Percentiles rank a stretch among this genome's conserved stretches.
These are phyloP conservation scores for Akanthomyces uredinophilus DNA, from an alignment of 2,329 filamentous ascomycete genomes.

Conservation along the genomic window DNA sequence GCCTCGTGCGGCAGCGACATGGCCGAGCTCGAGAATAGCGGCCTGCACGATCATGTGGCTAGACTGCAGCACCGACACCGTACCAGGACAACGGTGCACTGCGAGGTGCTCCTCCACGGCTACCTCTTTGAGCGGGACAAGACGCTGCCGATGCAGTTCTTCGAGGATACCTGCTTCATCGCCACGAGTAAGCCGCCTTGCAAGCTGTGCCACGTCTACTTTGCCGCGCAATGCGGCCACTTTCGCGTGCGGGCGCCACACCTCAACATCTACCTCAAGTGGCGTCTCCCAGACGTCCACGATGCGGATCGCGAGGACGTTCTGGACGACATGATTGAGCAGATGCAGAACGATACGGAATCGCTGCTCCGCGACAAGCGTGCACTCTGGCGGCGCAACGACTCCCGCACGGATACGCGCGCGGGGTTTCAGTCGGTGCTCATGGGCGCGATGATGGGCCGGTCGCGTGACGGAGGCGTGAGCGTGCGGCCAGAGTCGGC, in stretches of 20 bases:
- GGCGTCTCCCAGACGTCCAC: slow-evolving; percentile 27
- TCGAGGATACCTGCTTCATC: slow-evolving; percentile 27
- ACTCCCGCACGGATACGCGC: background rate
- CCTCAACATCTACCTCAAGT: slow-evolving; percentile 30
- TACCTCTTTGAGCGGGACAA: slow-evolving; percentile 14
- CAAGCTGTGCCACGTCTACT: slow-evolving; percentile 29
- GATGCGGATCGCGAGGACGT: slow-evolving; percentile 11
- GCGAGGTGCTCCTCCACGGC: slow-evolving; percentile 26
- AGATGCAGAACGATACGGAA: slow-evolving; percentile 22
- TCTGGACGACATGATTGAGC: slow-evolving; percentile 19
- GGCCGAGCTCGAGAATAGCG: slow-evolving; percentile 13
- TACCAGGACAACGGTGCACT: slow-evolving; percentile 26
- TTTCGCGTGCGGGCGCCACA: slow-evolving; percentile 24
- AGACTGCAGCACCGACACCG: slow-evolving; percentile 12
- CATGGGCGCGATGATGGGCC: background rate
- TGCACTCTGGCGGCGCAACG: slow-evolving; percentile 1
- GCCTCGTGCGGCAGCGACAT: background rate
- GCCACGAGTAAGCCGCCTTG: slow-evolving; percentile 33
- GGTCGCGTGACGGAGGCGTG: background rate
- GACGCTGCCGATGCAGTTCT: slow-evolving; percentile 20
- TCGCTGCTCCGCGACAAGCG: slow-evolving; percentile 21
- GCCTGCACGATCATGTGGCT: background rate
- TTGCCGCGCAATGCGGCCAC: slow-evolving; percentile 17
- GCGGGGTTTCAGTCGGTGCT: background rate
- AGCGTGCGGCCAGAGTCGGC: background rate